A percentile compares a stretch with the other conserved stretches of the same genome.
Evolutionary conservation across 2,329 filamentous ascomycete species (phyloP).

Genomic region (Fusarium hainanense): DNA sequence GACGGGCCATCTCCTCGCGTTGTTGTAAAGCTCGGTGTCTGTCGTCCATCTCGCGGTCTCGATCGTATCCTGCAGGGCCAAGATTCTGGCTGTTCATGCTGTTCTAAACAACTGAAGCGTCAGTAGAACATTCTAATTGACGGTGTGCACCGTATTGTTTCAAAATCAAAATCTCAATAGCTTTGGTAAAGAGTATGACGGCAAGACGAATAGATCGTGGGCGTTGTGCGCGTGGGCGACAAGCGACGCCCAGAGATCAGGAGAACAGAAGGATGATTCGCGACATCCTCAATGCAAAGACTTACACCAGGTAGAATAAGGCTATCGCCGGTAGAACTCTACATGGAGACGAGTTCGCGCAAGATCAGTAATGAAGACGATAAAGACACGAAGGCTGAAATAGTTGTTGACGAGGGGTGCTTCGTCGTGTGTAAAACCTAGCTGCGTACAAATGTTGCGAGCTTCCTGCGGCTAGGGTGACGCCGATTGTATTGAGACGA

Average conservation of each 20-base stretch:
- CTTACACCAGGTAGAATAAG: constrained; percentile 52
- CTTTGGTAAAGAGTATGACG: background rate
- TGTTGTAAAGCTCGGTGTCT: constrained; percentile 60
- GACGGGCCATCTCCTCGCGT: constrained; percentile 60
- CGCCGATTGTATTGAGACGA: constrained; percentile 50
- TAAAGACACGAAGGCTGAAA: constrained; percentile 29
- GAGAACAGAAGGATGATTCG: constrained; percentile 41
- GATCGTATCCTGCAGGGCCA: constrained; percentile 58
- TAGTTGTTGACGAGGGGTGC: constrained; percentile 30
- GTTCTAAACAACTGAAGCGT: constrained; percentile 36
- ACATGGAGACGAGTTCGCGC: constrained; percentile 50
- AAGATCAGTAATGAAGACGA: constrained; percentile 25
- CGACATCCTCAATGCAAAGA: constrained; percentile 43
- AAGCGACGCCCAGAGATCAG: constrained; percentile 40
- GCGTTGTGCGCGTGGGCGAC: constrained; percentile 9
- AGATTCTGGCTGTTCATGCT: constrained; percentile 61
- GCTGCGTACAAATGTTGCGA: constrained; percentile 52
- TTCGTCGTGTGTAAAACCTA: constrained; percentile 41
- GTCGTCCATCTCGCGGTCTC: constrained; percentile 62
- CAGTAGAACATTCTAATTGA: constrained; percentile 22
- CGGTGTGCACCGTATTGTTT: background rate
- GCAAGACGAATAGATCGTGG: background rate
- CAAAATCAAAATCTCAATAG: background rate
- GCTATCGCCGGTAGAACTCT: constrained; percentile 49
- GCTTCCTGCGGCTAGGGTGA: constrained; percentile 51